phyloP scores from a whole-genome alignment of 768 basidiomycete genomes.

The Boletellus sp. region DNA sequence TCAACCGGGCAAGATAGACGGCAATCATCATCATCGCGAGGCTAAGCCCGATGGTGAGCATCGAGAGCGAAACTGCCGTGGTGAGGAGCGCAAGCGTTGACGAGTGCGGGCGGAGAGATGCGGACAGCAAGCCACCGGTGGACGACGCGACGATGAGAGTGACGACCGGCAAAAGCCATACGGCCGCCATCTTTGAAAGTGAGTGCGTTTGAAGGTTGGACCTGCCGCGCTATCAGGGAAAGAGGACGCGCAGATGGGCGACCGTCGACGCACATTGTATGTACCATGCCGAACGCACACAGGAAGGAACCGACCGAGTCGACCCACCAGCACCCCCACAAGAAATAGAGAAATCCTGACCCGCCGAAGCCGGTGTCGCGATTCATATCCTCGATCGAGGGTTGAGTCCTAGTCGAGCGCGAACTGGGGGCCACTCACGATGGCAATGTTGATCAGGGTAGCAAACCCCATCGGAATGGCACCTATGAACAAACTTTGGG shows the following conservation, averaged over 20 bases:
- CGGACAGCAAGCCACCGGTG: conserved; percentile 44
- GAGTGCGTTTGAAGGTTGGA: conserved; percentile 42
- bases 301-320: conserved; percentile 39
- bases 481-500: conserved; percentile 45
- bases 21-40: conserved; percentile 49
- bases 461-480: conserved; percentile 43
- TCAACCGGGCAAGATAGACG: conserved; percentile 43
- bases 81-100: conserved; percentile 40
- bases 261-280: conserved; percentile 38
- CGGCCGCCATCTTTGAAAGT: conserved; percentile 38
- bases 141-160: conserved; percentile 52
- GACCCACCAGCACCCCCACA: conserved; percentile 54
- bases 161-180: conserved; percentile 52
- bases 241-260: not conserved
- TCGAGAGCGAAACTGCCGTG: conserved; percentile 40
- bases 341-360: conserved; percentile 34
- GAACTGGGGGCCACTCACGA: conserved; percentile 26
- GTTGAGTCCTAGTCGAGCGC: not conserved
- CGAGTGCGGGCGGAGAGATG: conserved; percentile 35
- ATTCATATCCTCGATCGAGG: conserved; percentile 26
- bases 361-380: conserved; percentile 37
- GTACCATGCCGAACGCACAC: conserved; percentile 47
- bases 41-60: conserved; percentile 44
- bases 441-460: conserved; percentile 40
- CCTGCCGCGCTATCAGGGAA: conserved; percentile 33